Evolutionary conservation across 495 filamentous ascomycete genomes (phyloP), one percentile per base, ranked within the genome.

Genomic region (Corynascus novoguineensis): DNA sequence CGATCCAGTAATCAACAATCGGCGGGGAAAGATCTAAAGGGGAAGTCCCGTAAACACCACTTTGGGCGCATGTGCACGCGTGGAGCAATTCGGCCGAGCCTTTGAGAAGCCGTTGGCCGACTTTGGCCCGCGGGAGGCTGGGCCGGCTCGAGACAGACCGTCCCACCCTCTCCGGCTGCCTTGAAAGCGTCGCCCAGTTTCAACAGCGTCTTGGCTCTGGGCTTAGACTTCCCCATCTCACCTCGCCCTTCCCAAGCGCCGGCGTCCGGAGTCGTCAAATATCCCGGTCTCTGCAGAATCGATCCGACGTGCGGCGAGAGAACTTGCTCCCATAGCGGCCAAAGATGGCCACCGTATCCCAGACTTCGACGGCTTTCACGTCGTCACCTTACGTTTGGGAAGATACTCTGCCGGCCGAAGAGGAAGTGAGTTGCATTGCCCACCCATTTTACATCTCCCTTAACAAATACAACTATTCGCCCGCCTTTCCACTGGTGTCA

Each of bases 291-390:
- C 44, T 24, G 34, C 27, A 49, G 51, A 35, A 44, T 50, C 51
- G 60, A 42, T n/a, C 58, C 57, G 50, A 55, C 52, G 28, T 51
- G 53, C 28, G 5, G 24, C 44, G 21, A 50, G 50, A 25, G 24
- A 44, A 56, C 40, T 42, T 14, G 42, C 15, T 10, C n/a, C n/a
- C 24, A 14, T 19, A 15, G 35, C 58, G 64, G 64, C 61, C 62
- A 14, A 64, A n/a, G n/a, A 81, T 82, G 78, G 75, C 78, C 59
- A 68, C 78, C 61, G 75, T 81, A 66, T 79, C 78, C 56, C 75
- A 77, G 59, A 74, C 71, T 54, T 63, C 75, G 28, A 73, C 63
- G 60, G 72, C 79, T 31, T 61, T 83, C 51, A 78, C 75, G 50
- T 76, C 78, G 48, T 75, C 79, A 28, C 73, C 70, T 48, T 72